Base-by-base conservation (phyloP, 768 basidiomycete species). In the Lactarius sanguifluus region DNA sequence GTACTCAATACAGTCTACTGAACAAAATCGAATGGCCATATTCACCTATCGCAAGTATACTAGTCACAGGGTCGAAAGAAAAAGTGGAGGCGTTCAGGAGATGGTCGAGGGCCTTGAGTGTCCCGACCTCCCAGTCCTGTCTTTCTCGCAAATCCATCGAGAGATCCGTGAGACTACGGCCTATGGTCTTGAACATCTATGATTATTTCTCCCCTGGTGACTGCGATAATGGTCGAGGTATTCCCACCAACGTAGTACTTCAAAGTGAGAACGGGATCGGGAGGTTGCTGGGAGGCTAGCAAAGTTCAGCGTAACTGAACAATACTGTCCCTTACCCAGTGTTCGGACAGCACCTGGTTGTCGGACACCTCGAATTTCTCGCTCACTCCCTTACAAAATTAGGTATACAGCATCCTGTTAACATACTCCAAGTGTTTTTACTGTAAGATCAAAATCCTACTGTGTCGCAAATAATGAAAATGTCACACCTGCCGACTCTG, bases 1-100 rank as follows among this genome's bases (percentile, higher is more conserved):
- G 20, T 43, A 45, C 32, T 57, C 61, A 57, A 54, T 61, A 56
- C 50, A 10, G 5, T 62, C 23, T n/a, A 57, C 30, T 25, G 12
- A 18, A 20, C 47, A 40, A 2, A 23, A 20, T 34, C 15, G 7
- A 23, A 13, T 10, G 12, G 6, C 13, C 25, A n/a, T 38, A 67
- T 78, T 43, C 73, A 87, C 87, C 87, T 58, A 83, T 72, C 38
- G 86, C 88, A n/a, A 91, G 77, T 25, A 90, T 74, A 43, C 86
- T 81, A 43, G 82, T 78, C 60, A 86, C 75, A 12, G 89, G 84
- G 68, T 90, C 87, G 61, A 83, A 76, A 9, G 88, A 84, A 59
- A 87, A 72, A 1, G 83, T 76, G 8, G 80, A 80, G 59, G 86
- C 75, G 69, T 88, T 79, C 57, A 81, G 73, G 23, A 81, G 81